Conservation (phyloP, 371 early-diverging fungal species). For the Mortierella sp. region DNA sequence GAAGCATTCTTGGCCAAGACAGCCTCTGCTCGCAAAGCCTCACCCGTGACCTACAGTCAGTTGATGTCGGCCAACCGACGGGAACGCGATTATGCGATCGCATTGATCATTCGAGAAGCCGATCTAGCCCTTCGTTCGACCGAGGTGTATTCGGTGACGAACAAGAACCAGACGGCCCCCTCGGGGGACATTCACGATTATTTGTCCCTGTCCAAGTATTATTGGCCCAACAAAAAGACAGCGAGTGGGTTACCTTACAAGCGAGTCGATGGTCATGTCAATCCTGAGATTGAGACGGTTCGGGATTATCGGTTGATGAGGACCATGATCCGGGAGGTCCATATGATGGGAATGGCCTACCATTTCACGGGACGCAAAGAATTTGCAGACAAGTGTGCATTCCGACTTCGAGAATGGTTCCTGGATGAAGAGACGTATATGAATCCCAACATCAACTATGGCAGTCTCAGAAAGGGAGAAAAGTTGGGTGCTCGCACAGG, state of each 20-base stretch:
- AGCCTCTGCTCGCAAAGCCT: constrained; percentile 21
- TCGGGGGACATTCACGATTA: constrained; percentile 65
- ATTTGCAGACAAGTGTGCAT: constrained; percentile 55
- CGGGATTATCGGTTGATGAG: constrained; percentile 56
- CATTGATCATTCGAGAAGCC: constrained; percentile 36
- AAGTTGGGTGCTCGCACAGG: constrained; percentile 56
- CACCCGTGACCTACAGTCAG: constrained; percentile 35
- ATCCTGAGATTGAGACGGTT: constrained; percentile 60
- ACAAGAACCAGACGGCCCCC: constrained; percentile 57
- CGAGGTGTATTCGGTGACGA: constrained; percentile 59
- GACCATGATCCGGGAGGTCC: constrained; percentile 58
- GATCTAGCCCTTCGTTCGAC: constrained; percentile 42
- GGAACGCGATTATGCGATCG: constrained; percentile 43
- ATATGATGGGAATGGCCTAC: constrained; percentile 60
- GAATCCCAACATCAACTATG: constrained; percentile 67
- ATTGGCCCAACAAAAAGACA: constrained; percentile 57
- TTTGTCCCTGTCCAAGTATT: constrained; percentile 63
- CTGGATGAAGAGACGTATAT: constrained; percentile 60
- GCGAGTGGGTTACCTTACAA: constrained; percentile 60
- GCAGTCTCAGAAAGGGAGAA: constrained; percentile 57
- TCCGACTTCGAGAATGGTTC: constrained; percentile 61
- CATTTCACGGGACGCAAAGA: constrained; percentile 61
- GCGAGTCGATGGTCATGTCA: constrained; percentile 59
- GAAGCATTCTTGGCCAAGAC: constrained; percentile 10
- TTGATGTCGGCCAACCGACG: constrained; percentile 33